These are phyloP conservation scores for Phaeosphaeriaceae sp. DNA, from an alignment of 2,329 filamentous ascomycete species.

Conservation along the genomic window DNA sequence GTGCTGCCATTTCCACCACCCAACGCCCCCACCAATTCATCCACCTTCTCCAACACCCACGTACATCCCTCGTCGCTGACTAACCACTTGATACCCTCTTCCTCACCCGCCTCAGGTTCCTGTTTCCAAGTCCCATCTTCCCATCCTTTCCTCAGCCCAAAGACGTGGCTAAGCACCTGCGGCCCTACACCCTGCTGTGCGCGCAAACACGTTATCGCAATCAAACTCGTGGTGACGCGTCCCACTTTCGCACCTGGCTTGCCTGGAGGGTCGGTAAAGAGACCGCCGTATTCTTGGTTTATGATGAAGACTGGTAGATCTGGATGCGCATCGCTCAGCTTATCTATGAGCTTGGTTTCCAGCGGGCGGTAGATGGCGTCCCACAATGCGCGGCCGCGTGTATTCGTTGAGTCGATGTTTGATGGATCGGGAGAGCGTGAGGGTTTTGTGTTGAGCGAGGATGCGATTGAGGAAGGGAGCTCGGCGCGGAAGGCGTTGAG, in stretches of 20 bases:
- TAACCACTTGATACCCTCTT: slow-evolving; percentile 67
- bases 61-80: slow-evolving; percentile 69
- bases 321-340: slow-evolving; percentile 77
- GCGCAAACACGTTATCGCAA: slow-evolving; percentile 76
- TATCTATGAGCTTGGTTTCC: slow-evolving; percentile 72
- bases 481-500: slow-evolving; percentile 73
- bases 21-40: slow-evolving; percentile 61
- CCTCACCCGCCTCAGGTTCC: slow-evolving; percentile 54
- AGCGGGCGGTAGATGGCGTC: slow-evolving; percentile 78
- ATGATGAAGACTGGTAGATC: slow-evolving; percentile 84
- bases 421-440: slow-evolving; percentile 56
- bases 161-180: slow-evolving; percentile 82
- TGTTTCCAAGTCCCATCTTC: slow-evolving; percentile 67
- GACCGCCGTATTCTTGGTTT: slow-evolving; percentile 73
- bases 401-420: slow-evolving; percentile 63
- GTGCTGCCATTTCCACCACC: slow-evolving; percentile 37
- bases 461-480: slow-evolving; percentile 64
- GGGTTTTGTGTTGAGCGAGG: slow-evolving; percentile 62
- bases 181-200: slow-evolving; percentile 83
- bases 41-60: slow-evolving; percentile 69
- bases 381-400: slow-evolving; percentile 73
- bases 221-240: slow-evolving; percentile 72
- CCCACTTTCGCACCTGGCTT: slow-evolving; percentile 64
- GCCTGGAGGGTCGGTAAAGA: slow-evolving; percentile 72
- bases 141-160: slow-evolving; percentile 78